Evolutionary conservation across 2,329 filamentous ascomycete species (phyloP), one percentile per base, ranked within the genome.

Genomic region (Ceratocystis cubensis): DNA sequence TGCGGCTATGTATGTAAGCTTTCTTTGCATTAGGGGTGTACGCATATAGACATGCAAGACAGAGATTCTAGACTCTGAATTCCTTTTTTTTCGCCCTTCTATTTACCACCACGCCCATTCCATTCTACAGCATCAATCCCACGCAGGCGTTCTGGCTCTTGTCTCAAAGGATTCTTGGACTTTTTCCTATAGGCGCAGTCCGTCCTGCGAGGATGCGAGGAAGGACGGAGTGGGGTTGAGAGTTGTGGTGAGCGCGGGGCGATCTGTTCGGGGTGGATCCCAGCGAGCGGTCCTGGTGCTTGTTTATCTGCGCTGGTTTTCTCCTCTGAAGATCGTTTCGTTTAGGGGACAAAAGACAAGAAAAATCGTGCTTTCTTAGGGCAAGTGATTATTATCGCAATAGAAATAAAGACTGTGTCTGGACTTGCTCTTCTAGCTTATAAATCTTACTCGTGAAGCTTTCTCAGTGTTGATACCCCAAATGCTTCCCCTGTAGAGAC

Each of bases 251-350:
- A 22, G 53, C 30, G 53, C 53, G 53, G 53, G 53, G 53, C 53
- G 53, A 28, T 30, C 53, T 57, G 53, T 57, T 17, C 53, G 53
- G 53, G 53, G 53, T 57, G 53, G 53, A 57, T 57, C 22, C 25
- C 28, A 15, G 53, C 53, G 53, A 57, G 53, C 53, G 53, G 53
- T 33, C 22, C 53, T 33, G 6, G 53, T 57, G 22, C 53, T 57
- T 57, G 53, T 57, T 17, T 57, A 57, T 33, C 53, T 57, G 53
- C 53, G 53, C 28, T 57, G 53, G 28, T 57, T 57, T 57, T 57
- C 53, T 25, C 53, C 25, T 57, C 28, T 57, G 53, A 57, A 57
- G 53, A 57, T 57, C 53, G 53, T 8, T 17, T 41, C 2, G 46
- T n/a, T 10, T 20, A n/a, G 8, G 8, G 22, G 22, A 50, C 0